Evolutionary conservation across 176 grass and related monocot genomes (phyloP).

Genomic region (Thinopyrum elongatum): DNA sequence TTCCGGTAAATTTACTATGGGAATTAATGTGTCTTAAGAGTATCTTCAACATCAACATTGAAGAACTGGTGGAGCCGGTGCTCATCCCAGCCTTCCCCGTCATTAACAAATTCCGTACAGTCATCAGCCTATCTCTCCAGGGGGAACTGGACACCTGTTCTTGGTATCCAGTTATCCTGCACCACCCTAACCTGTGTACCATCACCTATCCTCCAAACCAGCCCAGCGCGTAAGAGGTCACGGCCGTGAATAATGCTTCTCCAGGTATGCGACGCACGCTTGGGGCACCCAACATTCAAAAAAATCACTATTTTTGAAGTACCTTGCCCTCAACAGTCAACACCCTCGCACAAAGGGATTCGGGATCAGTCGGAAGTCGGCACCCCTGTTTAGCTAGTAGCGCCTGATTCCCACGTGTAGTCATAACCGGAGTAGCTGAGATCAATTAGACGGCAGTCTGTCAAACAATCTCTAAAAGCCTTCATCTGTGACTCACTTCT

Average conservation of each 20-base stretch:
- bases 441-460: no score
- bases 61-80: not conserved
- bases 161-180: not conserved
- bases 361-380: not conserved
- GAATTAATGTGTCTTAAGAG: not conserved
- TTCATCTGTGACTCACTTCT: no score
- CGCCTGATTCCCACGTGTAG: not conserved
- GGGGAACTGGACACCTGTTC: not conserved
- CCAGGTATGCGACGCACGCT: not conserved
- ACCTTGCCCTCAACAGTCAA: not conserved
- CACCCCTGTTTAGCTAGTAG: not conserved
- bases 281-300: not conserved
- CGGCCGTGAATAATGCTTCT: not conserved
- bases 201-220: not conserved
- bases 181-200: accelerated
- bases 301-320: not conserved
- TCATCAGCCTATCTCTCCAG: accelerated
- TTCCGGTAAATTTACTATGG: no score
- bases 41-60: not conserved
- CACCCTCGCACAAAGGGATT: not conserved
- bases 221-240: accelerated
- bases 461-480: no score
- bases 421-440: no score
- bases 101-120: accelerated
- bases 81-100: not conserved